phyloP scores from a whole-genome alignment of 1,284 basidiomycete genomes.

The Anthracocystis walkeri region DNA sequence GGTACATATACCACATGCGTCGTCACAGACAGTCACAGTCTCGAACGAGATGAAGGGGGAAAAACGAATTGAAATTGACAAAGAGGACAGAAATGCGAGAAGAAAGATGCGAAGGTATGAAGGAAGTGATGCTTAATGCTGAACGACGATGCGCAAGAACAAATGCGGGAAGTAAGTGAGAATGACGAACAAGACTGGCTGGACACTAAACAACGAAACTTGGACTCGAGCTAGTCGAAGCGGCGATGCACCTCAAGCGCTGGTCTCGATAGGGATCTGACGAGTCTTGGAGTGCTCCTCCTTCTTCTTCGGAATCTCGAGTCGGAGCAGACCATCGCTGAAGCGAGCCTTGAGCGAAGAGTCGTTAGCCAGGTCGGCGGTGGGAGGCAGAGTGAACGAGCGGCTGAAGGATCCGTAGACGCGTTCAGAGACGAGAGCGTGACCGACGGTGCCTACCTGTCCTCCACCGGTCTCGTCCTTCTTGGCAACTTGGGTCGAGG shows the following conservation, averaged over 20 bases:
- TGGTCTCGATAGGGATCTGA: slow-evolving; percentile 45
- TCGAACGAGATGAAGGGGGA: no score
- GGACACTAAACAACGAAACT: background rate
- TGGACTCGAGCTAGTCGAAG: background rate
- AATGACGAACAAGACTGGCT: background rate
- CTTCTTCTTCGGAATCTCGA: slow-evolving; percentile 57
- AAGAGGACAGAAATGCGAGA: background rate
- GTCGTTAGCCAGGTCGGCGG: slow-evolving; percentile 45
- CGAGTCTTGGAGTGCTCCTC: slow-evolving; percentile 53
- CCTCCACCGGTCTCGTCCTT: slow-evolving; percentile 21
- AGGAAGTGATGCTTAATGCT: background rate
- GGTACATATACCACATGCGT: no score
- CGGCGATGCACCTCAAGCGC: slow-evolving; percentile 9
- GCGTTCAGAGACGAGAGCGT: slow-evolving; percentile 53
- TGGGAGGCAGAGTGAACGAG: slow-evolving; percentile 52
- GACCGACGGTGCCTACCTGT: slow-evolving; percentile 28
- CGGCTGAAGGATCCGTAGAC: slow-evolving; percentile 56
- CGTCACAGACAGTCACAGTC: no score
- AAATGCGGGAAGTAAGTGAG: background rate
- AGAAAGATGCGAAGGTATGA: background rate
- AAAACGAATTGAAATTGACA: background rate
- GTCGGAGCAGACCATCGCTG: slow-evolving; percentile 53
- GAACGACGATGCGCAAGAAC: background rate
- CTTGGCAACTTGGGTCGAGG: slow-evolving; percentile 43
- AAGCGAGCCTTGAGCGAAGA: slow-evolving; percentile 52